Base-by-base conservation (phyloP, 352 stramenopile species). In the Phytophthora tubulina region DNA sequence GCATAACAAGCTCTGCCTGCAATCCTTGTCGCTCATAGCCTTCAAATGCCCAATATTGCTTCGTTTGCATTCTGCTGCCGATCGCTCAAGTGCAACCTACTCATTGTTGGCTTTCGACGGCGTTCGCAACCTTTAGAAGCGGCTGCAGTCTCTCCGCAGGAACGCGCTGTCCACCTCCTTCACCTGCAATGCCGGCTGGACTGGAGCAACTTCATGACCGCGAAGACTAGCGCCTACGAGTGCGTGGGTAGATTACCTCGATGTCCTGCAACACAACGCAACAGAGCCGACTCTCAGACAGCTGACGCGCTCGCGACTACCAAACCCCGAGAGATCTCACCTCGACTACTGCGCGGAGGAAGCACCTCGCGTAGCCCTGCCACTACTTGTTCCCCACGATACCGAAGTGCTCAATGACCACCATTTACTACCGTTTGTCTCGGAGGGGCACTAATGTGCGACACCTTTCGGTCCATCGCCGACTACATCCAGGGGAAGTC, bases 381-480 rank as follows among this genome's bases (percentile, higher is more conserved):
- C 76, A 58, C 27, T 84, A 82, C 64, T 91, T 92, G 27, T 63
- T 61, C 33, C 80, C 73, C 8, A 91, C 55, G 11, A 93, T 69
- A 30, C 85, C 85, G 42, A 95, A 63, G 8, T 86, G 68, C 58
- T 93, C 84, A 52, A 94, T 84, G 27, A 81, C 68, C 8, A 77
- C 82, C 36, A 86, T 73, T 33, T 76, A 4, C 63, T 76, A 31
- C 72, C 79, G 10, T 63, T 78, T n/a, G 90, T 76, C 7, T 83
- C 69, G 6, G 64, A 35, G 4, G 71, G 52, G 21, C 76, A 65
- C 84, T 85, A 52, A 94, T 84, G 27, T 27, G 81, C 78, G 3
- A 84, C 75, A 33, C 75, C 87, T n/a, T 93, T 88, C 3, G 87
- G 87, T 44, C 75, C 82, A 67, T 94, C 87, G 10, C 87, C 87